A percentile compares a stretch with the other conserved stretches of the same genome.
phyloP scores from a whole-genome alignment of 228 moss, liverwort and hornwort species.

The Sphagnum magellanicum region DNA sequence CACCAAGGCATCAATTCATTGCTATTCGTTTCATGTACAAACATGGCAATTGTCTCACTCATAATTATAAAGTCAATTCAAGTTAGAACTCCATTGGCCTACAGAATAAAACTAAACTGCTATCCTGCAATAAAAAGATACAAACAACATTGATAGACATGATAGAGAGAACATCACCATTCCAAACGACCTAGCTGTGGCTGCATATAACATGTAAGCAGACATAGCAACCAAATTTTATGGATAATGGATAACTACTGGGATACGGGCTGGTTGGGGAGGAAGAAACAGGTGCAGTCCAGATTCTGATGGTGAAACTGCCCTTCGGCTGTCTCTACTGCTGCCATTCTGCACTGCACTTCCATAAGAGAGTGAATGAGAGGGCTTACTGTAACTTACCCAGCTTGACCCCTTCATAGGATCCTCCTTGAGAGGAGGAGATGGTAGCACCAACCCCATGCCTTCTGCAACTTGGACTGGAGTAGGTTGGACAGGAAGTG shows the following conservation, averaged over 20 bases:
- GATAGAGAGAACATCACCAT: too few relatives aligned
- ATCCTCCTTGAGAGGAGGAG: slow-evolving; percentile 51
- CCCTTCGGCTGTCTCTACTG: slow-evolving; percentile 67
- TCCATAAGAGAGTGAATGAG: slow-evolving; percentile 19
- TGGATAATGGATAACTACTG: slow-evolving; percentile 21
- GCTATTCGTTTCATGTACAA: too few relatives aligned
- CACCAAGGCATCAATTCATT: too few relatives aligned
- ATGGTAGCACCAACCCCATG: slow-evolving; percentile 42
- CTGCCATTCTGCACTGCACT: slow-evolving; percentile 65
- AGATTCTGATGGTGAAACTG: slow-evolving; percentile 42
- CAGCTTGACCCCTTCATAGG: slow-evolving; percentile 41
- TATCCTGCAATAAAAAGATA: too few relatives aligned
- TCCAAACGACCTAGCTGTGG: too few relatives aligned
- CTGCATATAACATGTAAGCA: too few relatives aligned
- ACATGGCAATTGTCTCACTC: too few relatives aligned
- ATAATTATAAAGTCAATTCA: too few relatives aligned
- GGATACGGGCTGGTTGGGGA: slow-evolving; percentile 80
- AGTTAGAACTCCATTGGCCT: too few relatives aligned
- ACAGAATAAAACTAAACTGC: too few relatives aligned
- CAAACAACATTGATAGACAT: too few relatives aligned
- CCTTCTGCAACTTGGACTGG: slow-evolving; percentile 32
- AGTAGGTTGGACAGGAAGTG: slow-evolving; percentile 81
- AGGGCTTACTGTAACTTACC: slow-evolving; percentile 43
- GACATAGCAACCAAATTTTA: too few relatives aligned
- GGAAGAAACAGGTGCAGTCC: slow-evolving; percentile 62